Base-by-base conservation (phyloP, 805 yeast genomes). In the Priceomyces melissophilus region DNA sequence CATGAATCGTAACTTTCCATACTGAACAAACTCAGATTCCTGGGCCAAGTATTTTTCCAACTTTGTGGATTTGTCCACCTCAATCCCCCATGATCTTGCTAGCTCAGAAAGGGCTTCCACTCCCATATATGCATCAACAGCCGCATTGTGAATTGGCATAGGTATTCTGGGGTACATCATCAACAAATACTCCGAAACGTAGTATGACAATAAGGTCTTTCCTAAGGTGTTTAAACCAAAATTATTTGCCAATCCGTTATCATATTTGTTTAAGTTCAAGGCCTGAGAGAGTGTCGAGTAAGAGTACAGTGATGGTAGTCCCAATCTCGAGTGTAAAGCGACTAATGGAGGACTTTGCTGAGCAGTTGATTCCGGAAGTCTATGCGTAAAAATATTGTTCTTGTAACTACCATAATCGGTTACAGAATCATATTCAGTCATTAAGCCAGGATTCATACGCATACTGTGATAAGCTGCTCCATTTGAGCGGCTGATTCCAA, bases 111-210 rank as follows among this genome's bases (percentile, higher is more conserved):
- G 69, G 0, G 88, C 75, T 11, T 71, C 75, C 28, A 79, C 76
- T 3, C 91, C 86, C 56, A 85, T 75, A 57, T 81, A 86, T 1
- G 93, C 76, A 50, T 86, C 83, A 7, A 85, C 81, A 0, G 95
- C 87, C 5, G 82, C 79, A 52, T 82, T 79, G 42, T 88, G 75
- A 20, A 90, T 83, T 7, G 80, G 76, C 46, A 84, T 75, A 12
- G 99, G 99, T 38, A 93, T 73, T 59, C 99, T 79, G 40, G 99
- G 99, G 60, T 89, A 89, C 49, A 76, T 79, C 38, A 81, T 63
- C 52, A 88, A 67, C 44, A 91, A 69, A 51, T 84, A 68, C 60
- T 88, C 95, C 14, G 85, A 74, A 3, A 81, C 84, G 54, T 87
- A 84, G 61, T 81, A 87, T 10, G 82, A 78, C 45, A 93, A 67